Conservation (phyloP, 2,329 filamentous ascomycete species). For the Sclerotinia minor region DNA sequence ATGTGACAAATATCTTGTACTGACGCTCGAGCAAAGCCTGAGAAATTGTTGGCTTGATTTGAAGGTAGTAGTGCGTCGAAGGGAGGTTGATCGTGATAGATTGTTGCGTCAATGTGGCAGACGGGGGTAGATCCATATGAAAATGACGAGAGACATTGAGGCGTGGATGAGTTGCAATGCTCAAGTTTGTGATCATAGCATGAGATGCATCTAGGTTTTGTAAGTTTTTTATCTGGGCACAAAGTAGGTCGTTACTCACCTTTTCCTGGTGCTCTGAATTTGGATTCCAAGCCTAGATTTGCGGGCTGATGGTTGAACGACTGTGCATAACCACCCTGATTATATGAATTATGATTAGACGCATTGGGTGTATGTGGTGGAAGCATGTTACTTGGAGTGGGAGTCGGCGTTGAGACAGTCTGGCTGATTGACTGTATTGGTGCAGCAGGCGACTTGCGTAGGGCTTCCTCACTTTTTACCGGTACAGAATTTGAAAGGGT, state of each 20-base stretch:
- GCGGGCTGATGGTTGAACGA: slow-evolving; percentile 39
- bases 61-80: slow-evolving; percentile 65
- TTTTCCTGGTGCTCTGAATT: slow-evolving; percentile 48
- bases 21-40: slow-evolving; percentile 65
- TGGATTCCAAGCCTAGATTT: slow-evolving; percentile 46
- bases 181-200: slow-evolving; percentile 67
- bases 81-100: slow-evolving; percentile 72
- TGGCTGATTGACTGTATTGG: slow-evolving; percentile 43
- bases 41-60: slow-evolving; percentile 67
- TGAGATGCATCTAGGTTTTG: slow-evolving; percentile 52
- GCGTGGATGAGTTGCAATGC: slow-evolving; percentile 66
- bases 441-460: slow-evolving; percentile 38
- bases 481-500: slow-evolving; percentile 38
- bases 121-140: slow-evolving; percentile 64
- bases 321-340: slow-evolving; percentile 37
- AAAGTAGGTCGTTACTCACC: slow-evolving; percentile 43
- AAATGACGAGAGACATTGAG: slow-evolving; percentile 63
- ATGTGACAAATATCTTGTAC: slow-evolving; percentile 73
- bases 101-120: slow-evolving; percentile 65
- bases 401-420: slow-evolving; percentile 35
- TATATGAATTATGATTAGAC: slow-evolving; percentile 30
- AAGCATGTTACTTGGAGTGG: slow-evolving; percentile 36
- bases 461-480: slow-evolving; percentile 45
- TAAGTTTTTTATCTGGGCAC: slow-evolving; percentile 31
- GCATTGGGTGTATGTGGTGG: slow-evolving; percentile 39